These are phyloP conservation scores for Patellaria atrata DNA, from an alignment of 495 filamentous ascomycete genomes.

Conservation along the genomic window DNA sequence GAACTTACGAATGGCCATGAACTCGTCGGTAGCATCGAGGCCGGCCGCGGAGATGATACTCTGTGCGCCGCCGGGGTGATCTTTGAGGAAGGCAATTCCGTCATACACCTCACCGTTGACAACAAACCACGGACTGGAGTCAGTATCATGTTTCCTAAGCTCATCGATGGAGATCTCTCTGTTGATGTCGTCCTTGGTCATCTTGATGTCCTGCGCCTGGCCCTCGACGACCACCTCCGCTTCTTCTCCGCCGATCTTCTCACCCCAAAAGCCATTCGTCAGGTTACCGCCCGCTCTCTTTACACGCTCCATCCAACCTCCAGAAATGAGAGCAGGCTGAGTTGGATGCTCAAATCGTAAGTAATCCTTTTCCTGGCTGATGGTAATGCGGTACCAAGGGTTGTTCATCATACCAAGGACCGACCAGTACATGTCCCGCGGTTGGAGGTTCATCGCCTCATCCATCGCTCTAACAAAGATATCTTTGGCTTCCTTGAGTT, in stretches of 20 bases:
- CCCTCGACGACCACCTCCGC: conserved; percentile 26
- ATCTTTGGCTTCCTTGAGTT: conserved; percentile 50
- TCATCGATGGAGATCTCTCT: conserved; percentile 56
- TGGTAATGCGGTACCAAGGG: conserved; percentile 77
- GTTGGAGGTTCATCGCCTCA: conserved; percentile 75
- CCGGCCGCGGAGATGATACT: conserved; percentile 79
- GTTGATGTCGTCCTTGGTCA: conserved; percentile 59
- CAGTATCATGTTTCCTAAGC: conserved; percentile 51
- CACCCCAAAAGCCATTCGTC: conserved; percentile 76
- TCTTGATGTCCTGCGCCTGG: conserved; percentile 54
- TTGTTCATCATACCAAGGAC: conserved; percentile 99
- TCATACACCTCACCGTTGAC: conserved; percentile 89
- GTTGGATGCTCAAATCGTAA: conserved; percentile 86
- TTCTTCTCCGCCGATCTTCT: conserved; percentile 47
- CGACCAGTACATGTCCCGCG: conserved; percentile 93
- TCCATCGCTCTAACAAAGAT: conserved; percentile 85
- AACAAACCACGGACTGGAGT: conserved; percentile 74
- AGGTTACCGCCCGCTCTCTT: conserved; percentile 78
- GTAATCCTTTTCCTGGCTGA: conserved; percentile 51
- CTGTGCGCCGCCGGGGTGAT: conserved; percentile 77
- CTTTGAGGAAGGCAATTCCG: conserved; percentile 68
- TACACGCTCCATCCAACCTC: conserved; percentile 95
- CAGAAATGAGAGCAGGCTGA: conserved; percentile 60
- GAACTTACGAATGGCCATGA: conserved; percentile 82
- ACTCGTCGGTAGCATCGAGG: conserved; percentile 81